Evolutionary conservation across 2,329 filamentous ascomycete genomes (phyloP).

Genomic region (Pseudogymnoascus sp.): DNA sequence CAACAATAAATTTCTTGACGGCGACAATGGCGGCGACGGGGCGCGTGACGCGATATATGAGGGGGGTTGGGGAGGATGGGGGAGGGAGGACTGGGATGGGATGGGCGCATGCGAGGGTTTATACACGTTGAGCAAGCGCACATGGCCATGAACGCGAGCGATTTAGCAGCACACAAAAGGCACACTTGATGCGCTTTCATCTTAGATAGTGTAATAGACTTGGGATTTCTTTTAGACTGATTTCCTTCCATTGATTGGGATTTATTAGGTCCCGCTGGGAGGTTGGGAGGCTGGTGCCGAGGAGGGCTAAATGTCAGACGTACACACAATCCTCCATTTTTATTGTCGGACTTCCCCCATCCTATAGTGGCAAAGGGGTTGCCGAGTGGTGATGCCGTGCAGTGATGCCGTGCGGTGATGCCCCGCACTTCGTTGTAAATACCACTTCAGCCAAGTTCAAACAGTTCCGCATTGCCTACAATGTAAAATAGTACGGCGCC

Average conservation of each 20-base stretch:
- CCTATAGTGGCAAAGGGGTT: neutral
- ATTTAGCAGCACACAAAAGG: neutral
- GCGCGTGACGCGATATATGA: neutral
- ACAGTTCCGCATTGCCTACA: neutral
- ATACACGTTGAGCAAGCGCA: slow-evolving; percentile 9
- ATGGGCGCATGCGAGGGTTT: slow-evolving; percentile 4
- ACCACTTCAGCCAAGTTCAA: neutral
- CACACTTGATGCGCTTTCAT: slow-evolving; percentile 9
- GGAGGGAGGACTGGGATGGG: neutral
- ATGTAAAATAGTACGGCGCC: neutral
- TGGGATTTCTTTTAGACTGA: neutral
- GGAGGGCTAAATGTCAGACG: neutral
- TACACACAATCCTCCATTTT: neutral
- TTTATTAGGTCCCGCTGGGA: neutral
- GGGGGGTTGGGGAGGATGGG: neutral
- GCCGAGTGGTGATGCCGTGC: neutral
- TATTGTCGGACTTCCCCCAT: neutral
- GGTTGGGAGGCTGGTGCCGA: neutral
- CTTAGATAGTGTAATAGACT: slow-evolving; percentile 11
- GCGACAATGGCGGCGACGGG: neutral
- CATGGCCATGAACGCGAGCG: slow-evolving; percentile 8
- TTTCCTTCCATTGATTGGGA: neutral
- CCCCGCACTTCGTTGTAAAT: neutral
- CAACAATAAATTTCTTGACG: neutral
- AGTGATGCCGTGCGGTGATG: neutral